Evolutionary conservation across 192 early-diverging fungal genomes (phyloP), one percentile per base, ranked within the genome.

Genomic region (Backusella macrospora): DNA sequence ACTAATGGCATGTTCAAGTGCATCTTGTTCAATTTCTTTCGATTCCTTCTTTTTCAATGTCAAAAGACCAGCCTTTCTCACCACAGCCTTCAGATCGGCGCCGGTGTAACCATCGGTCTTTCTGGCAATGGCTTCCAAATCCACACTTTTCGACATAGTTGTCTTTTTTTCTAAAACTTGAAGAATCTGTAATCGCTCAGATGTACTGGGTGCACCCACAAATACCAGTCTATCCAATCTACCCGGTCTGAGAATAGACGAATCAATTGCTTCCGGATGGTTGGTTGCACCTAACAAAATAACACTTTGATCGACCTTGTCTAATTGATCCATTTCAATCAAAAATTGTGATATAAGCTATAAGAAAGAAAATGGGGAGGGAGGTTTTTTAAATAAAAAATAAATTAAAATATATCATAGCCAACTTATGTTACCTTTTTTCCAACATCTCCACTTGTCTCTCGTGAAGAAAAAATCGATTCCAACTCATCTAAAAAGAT

Each of bases 401-500:
- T 34, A 34, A 34, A 34, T 34, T 34, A 34, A 34, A 34, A 34
- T n/a, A 34, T 1, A 34, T 34, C 29, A 34, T 34, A 65, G 9
- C 3, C 10, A 26, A 0, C 5, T 21, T 12, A 21, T 71, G 18
- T 44, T 78, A 89, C 83, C 81, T 92, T 91, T 76, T 86, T 92
- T 18, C 87, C 92, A 5, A 91, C 80, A 72, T 90, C 86, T 0
- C 93, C 93, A 64, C 85, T 82, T 8, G 79, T 76, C 6, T 93
- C 94, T 66, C 91, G 83, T 10, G 75, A 78, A 29, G 91, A 87
- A 82, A 97, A 97, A 37, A 99, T 80, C 3, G 94, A 90, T 67
- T 99, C 97, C 55, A 99, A 84, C 76, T 99, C 96, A 78, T 99
- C 97, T 21, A 98, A 84, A 82, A 98, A 98, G 14, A 98, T 78